Evolutionary conservation across 345 rosid species (phyloP), one percentile per base, ranked within the genome.

Genomic region (Hibiscus syriacus): DNA sequence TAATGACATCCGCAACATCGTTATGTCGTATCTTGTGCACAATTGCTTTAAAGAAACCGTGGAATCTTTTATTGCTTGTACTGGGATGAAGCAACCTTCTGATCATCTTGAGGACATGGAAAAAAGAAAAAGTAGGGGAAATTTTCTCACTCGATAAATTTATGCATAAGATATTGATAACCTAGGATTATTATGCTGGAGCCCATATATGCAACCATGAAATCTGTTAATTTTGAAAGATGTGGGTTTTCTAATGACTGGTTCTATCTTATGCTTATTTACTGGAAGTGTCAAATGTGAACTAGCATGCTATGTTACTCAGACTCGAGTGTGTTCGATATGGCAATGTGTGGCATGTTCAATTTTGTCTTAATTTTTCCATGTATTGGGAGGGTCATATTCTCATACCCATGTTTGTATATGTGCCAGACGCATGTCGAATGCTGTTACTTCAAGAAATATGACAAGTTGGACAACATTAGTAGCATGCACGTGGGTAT

Each of bases 1-100:
- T 57, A 78, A 73, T 69, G 97, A 85, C 71, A 63, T 87, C 71
- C 90, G 86, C 73, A 82, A 71, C 70, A 77, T 86, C 74, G 88
- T 94, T 55, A 74, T 90, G 70, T 89, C 97, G 36, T 94, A 89
- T 81, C 87, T 94, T 64, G 87, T 94, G 72, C 96, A 94, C 75
- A 94, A 86, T 75, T 94, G 97, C 79, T 94, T 79, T 66, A 82
- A 83, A 48, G 99, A 89, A 73, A 91, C 97, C 25, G 79, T 87
- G 56, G 99, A 94, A 63, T 84, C 97, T 0, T 85, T 94, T 64
- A 72, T 82, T 72, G 67, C 90, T 54, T 71, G 76, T 77, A 75
- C 90, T 9, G 92, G 92, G 73, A 72, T 84, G 72, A 83, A 82
- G 76, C 92, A 80, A 78, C 92, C 96, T 14, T 72, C 77, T 30